Conservation (phyloP, 768 basidiomycete species). For the Pisolithus marmoratus region DNA sequence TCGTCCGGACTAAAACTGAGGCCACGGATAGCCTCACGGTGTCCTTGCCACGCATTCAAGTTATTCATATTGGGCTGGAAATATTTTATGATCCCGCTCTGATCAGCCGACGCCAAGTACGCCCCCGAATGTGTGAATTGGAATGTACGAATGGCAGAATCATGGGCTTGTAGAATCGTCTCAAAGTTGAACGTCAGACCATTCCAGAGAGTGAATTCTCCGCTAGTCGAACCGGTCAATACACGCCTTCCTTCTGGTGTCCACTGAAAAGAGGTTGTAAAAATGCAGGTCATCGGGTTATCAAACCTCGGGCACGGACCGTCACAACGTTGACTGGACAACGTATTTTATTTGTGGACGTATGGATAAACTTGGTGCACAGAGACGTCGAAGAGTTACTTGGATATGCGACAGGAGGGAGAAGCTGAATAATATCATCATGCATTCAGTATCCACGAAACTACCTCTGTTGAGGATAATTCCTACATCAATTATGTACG, state of each 20-base stretch:
- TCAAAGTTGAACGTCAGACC: conserved; percentile 99
- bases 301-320: conserved; percentile 42
- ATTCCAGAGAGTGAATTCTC: conserved; percentile 99
- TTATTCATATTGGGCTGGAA: conserved; percentile 99
- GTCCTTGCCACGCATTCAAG: conserved; percentile 87
- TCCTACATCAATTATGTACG: conserved; percentile 85
- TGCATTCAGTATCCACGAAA: conserved; percentile 19
- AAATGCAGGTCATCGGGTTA: conserved; percentile 1
- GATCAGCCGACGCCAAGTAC: conserved; percentile 90
- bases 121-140: conserved; percentile 90
- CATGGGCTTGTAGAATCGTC: conserved; percentile 98
- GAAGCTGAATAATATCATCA: conserved; percentile 50
- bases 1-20: conserved; percentile 92
- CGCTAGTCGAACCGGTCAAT: conserved; percentile 91
- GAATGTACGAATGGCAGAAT: conserved; percentile 87
- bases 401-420: conserved; percentile 90
- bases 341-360: conserved; percentile 96
- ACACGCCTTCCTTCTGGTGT: conserved; percentile 94
- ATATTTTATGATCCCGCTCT: conserved; percentile 93
- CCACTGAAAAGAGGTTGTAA: conserved; percentile 53
- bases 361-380: conserved; percentile 96
- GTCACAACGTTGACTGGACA: conserved; percentile 95
- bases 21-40: conserved; percentile 90
- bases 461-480: conserved; percentile 9
- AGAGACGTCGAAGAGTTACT: conserved; percentile 88